These are phyloP conservation scores for Pseudogymnoascus sp. DNA, from an alignment of 2,329 filamentous ascomycete species.

Conservation along the genomic window DNA sequence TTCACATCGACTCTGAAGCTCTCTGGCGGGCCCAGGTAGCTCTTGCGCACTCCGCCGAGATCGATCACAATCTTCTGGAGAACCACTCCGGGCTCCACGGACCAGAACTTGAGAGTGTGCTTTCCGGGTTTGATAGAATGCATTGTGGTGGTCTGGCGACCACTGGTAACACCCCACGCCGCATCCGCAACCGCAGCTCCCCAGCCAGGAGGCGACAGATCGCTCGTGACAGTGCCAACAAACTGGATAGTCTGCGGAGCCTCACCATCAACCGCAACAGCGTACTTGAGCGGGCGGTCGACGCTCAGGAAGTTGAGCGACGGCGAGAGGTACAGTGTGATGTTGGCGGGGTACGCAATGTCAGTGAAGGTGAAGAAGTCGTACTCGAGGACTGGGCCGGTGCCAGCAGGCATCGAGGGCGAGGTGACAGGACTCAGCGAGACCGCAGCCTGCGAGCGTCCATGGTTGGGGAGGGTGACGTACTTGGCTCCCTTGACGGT, in stretches of 20 bases:
- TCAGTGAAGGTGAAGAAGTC: slow-evolving; percentile 47
- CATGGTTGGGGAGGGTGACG: slow-evolving; percentile 46
- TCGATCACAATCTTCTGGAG: slow-evolving; percentile 37
- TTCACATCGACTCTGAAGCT: slow-evolving; percentile 25
- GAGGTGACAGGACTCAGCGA: slow-evolving; percentile 48
- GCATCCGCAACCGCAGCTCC: slow-evolving; percentile 23
- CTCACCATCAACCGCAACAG: slow-evolving; percentile 37
- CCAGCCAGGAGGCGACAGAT: slow-evolving; percentile 17
- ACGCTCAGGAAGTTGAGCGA: slow-evolving; percentile 48
- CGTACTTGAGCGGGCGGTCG: slow-evolving; percentile 44
- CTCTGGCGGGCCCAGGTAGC: slow-evolving; percentile 37
- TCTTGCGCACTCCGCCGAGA: slow-evolving; percentile 34
- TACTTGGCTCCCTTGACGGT: slow-evolving; percentile 37
- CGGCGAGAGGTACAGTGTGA: slow-evolving; percentile 47
- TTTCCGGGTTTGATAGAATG: slow-evolving; percentile 18
- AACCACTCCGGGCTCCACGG: slow-evolving; percentile 31
- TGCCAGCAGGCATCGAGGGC: slow-evolving; percentile 41
- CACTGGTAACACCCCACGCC: slow-evolving; percentile 22
- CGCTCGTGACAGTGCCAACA: slow-evolving; percentile 20
- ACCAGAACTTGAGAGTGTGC: slow-evolving; percentile 32
- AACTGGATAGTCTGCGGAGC: slow-evolving; percentile 32
- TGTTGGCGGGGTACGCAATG: slow-evolving; percentile 34
- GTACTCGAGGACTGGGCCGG: slow-evolving; percentile 53
- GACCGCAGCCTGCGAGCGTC: slow-evolving; percentile 52
- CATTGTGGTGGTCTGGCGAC: slow-evolving; percentile 20